Base-by-base conservation (phyloP, 805 yeast species). In the Monosporozyma servazzii region DNA sequence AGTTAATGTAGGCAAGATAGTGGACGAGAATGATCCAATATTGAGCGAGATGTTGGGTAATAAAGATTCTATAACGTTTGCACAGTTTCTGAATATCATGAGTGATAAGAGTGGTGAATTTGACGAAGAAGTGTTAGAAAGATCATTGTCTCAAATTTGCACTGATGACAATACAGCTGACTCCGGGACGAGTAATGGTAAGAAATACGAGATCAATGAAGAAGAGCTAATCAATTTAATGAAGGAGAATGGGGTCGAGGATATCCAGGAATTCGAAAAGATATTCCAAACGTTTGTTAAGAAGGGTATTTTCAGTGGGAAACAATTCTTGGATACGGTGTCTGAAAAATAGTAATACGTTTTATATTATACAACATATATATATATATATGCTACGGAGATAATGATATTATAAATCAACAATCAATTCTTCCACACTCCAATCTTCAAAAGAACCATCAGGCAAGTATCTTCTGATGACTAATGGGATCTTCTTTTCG, bases 371-470 rank as follows among this genome's bases (percentile, higher is more conserved):
- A 37, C 41, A 37, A 37, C 42, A 39, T 41, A 41, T 36, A 45
- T 33, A 17, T 13, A 13, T 21, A 41, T 41, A 41, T 39, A 39
- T 39, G 42, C 21, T 18, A 39, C 6, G 15, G 33, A 30, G 33
- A 10, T 11, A 10, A 33, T 15, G 8, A 15, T 15, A 3, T 64
- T 71, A 81, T 63, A 76, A 80, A 68, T 93, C 98, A 52, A 90
- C 87, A 65, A 93, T 90, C 64, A 93, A 78, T 72, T 93, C 99
- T 69, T 93, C 98, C 64, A 96, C 93, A 49, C 96, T 96, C 99
- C 99, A 93, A 67, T 93, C 99, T 72, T 93, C 99, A 64, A 81
- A 91, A 49, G 95, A 81, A 5, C 98, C 96, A 67, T 95, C 99
- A 3, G 99, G 99, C 60, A 93, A 77, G 66, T 88, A 95, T 71